These are phyloP conservation scores for Phytophthora ramorum DNA, from an alignment of 352 stramenopile species.

Conservation along the genomic window DNA sequence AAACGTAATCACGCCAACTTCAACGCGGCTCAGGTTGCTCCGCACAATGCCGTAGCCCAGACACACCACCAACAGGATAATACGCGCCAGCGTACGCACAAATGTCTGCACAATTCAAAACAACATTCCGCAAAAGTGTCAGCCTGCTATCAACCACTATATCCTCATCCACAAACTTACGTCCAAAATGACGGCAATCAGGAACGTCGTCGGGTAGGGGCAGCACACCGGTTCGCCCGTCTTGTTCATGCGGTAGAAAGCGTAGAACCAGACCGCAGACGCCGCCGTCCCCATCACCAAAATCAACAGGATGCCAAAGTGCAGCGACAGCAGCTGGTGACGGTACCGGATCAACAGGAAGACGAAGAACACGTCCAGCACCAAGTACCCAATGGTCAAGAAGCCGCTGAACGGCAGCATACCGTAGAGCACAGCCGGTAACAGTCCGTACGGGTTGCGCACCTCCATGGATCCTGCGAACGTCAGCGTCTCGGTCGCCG, in stretches of 20 bases:
- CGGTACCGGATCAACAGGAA: conserved; percentile 76
- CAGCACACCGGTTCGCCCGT: conserved; percentile 90
- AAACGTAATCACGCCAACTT: conserved; percentile 65
- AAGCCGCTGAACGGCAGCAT: conserved; percentile 88
- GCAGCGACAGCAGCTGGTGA: conserved; percentile 75
- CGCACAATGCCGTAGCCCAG: conserved; percentile 92
- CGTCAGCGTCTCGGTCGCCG: conserved; percentile 51
- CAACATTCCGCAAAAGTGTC: conserved; percentile 12
- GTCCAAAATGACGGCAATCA: conserved; percentile 85
- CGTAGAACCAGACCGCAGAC: conserved; percentile 77
- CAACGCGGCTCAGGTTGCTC: conserved; percentile 51
- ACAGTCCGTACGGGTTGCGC: conserved; percentile 80
- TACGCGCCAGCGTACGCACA: conserved; percentile 84
- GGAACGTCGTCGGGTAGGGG: conserved; percentile 86
- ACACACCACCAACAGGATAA: conserved; percentile 89
- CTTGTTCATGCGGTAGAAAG: conserved; percentile 90
- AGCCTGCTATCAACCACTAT: neutral
- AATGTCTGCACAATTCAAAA: conserved; percentile 47
- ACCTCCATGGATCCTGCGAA: conserved; percentile 82
- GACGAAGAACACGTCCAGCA: conserved; percentile 83
- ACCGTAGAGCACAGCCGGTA: conserved; percentile 84
- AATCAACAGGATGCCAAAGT: conserved; percentile 86
- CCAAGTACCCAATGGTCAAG: conserved; percentile 74
- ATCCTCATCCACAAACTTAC: conserved; percentile 43
- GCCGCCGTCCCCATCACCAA: conserved; percentile 77